These are phyloP conservation scores for Suillus luteus DNA, from an alignment of 768 basidiomycete species.

Conservation along the genomic window DNA sequence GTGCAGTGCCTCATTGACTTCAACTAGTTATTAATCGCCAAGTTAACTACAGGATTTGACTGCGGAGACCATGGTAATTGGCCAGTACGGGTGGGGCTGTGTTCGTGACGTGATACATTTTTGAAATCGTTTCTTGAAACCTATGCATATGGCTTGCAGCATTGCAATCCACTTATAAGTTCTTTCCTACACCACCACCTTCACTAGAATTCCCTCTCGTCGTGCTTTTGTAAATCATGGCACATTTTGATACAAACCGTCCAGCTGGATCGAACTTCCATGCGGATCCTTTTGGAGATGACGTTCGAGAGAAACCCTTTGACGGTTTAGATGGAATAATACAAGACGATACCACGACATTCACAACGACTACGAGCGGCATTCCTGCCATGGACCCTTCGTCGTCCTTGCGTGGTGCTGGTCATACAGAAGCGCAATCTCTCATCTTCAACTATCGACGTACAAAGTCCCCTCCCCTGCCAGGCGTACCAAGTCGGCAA, in stretches of 20 bases:
- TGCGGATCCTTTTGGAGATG: conserved; percentile 31
- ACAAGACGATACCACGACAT: conserved; percentile 23
- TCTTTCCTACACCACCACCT: conserved; percentile 11
- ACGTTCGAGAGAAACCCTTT: conserved; percentile 26
- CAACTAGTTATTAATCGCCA: background rate
- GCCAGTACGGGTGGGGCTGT: background rate
- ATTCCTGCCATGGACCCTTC: conserved; percentile 18
- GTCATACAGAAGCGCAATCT: conserved; percentile 25
- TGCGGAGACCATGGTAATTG: background rate
- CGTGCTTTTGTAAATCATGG: conserved; percentile 31
- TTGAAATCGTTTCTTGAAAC: background rate
- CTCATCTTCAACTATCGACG: conserved; percentile 31
- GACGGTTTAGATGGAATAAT: conserved; percentile 12
- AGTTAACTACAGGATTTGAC: background rate
- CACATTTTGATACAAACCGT: conserved; percentile 18
- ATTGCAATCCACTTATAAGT: background rate
- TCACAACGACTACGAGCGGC: conserved; percentile 25
- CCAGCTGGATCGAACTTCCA: conserved; percentile 13
- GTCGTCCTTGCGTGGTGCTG: conserved; percentile 7
- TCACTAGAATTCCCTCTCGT: conserved; percentile 8
- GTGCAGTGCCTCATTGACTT: background rate
- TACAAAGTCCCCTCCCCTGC: conserved; percentile 18
- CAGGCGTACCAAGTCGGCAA: conserved; percentile 17
- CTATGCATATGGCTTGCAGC: background rate
- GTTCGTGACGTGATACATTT: background rate